These are phyloP conservation scores for Plectranthus barbatus DNA, from an alignment of 257 asterid genomes.

Conservation along the genomic window DNA sequence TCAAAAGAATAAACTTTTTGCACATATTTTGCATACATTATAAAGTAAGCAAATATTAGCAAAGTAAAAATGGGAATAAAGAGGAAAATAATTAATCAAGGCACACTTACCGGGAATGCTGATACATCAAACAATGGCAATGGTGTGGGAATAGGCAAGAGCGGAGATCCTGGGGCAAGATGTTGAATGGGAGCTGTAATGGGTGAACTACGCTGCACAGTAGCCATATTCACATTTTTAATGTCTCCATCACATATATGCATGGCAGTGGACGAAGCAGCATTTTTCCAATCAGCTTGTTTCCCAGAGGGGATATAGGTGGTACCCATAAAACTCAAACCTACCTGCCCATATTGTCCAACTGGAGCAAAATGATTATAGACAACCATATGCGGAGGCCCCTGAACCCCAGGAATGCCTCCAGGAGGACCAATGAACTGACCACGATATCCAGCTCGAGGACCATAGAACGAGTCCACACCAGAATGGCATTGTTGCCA, in stretches of 20 bases:
- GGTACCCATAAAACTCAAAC: conserved; percentile 96
- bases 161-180: conserved; percentile 85
- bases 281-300: conserved; percentile 87
- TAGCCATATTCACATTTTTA: conserved; percentile 37
- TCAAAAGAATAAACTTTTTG: background rate
- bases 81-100: background rate
- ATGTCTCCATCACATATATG: conserved; percentile 58
- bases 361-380: conserved; percentile 97
- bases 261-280: conserved; percentile 40
- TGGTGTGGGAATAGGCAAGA: conserved; percentile 74
- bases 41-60: background rate
- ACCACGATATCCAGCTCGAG: conserved; percentile 71
- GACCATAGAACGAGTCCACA: conserved; percentile 84
- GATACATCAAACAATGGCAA: conserved; percentile 84
- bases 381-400: conserved; percentile 93
- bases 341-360: conserved; percentile 94
- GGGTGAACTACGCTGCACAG: conserved; percentile 50
- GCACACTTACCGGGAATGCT: conserved; percentile 69
- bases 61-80: background rate
- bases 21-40: background rate
- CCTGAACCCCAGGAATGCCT: conserved; percentile 86
- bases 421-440: conserved; percentile 75
- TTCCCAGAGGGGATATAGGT: conserved; percentile 88
- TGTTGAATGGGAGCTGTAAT: conserved; percentile 61
- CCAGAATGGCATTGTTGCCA: conserved; percentile 87